Evolutionary conservation across 2,329 filamentous ascomycete species (phyloP).

Genomic region (Eutypa lata): DNA sequence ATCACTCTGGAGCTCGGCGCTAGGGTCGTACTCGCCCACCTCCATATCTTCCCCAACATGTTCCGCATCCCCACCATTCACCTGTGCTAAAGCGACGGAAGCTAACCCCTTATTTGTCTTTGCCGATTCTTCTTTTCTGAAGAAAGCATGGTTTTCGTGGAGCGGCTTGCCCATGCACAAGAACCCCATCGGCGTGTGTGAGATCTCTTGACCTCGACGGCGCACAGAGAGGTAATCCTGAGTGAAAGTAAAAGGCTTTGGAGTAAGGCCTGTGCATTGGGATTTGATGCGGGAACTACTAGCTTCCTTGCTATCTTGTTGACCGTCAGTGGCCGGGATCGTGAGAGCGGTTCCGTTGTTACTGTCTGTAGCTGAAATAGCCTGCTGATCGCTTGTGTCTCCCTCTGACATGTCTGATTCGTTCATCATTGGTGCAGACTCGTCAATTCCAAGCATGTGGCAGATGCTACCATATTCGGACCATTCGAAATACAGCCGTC

Average conservation of each 20-base stretch:
- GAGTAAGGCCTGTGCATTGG: constrained; percentile 22
- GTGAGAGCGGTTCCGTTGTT: constrained; percentile 3
- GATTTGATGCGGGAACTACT: constrained; percentile 1
- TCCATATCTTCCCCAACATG: constrained; percentile 13
- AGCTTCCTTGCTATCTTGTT: neutral
- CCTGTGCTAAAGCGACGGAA: constrained; percentile 6
- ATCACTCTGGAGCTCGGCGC: constrained; percentile 13
- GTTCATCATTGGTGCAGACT: constrained; percentile 8
- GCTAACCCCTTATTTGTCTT: constrained; percentile 5
- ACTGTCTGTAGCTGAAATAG: constrained; percentile 1
- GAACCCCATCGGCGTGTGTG: constrained; percentile 58
- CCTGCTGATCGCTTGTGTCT: constrained; percentile 7
- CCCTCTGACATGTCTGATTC: constrained; percentile 12
- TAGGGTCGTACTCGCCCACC: constrained; percentile 16
- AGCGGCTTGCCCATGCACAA: constrained; percentile 51
- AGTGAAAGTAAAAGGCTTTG: constrained; percentile 42
- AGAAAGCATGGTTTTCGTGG: constrained; percentile 48
- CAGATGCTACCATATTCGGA: constrained; percentile 39
- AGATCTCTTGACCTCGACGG: constrained; percentile 56
- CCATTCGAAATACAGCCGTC: constrained; percentile 57
- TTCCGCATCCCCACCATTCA: constrained; percentile 8
- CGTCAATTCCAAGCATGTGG: constrained; percentile 28
- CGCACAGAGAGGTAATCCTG: constrained; percentile 54
- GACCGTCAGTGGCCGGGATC: constrained; percentile 1
- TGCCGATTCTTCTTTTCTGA: constrained; percentile 25